These are phyloP conservation scores for Exophiala dermatitidis DNA, from an alignment of 2,329 filamentous ascomycete species.

Conservation along the genomic window DNA sequence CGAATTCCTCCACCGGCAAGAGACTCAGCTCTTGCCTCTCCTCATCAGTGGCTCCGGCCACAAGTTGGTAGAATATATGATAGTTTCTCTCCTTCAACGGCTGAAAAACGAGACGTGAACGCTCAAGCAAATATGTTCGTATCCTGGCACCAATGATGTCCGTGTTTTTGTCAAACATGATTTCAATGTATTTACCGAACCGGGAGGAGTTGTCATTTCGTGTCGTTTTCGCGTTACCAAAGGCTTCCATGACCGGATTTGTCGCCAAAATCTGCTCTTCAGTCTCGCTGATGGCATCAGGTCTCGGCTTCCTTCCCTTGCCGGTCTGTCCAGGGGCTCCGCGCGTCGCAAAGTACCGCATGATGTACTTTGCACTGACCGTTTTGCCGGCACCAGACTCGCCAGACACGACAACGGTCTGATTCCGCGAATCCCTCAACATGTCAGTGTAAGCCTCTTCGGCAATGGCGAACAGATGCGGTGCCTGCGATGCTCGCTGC, in stretches of 20 bases:
- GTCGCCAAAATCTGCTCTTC: slow-evolving; percentile 97
- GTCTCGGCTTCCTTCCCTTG: slow-evolving; percentile 64
- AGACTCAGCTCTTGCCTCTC: slow-evolving; percentile 75
- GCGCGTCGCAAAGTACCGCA: slow-evolving; percentile 98
- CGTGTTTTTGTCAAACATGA: slow-evolving; percentile 92
- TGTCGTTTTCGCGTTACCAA: slow-evolving; percentile 99
- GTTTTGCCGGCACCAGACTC: slow-evolving; percentile 99
- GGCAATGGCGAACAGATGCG: slow-evolving; percentile 96
- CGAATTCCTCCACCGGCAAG: slow-evolving; percentile 78
- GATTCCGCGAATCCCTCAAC: slow-evolving; percentile 90
- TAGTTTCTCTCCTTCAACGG: slow-evolving; percentile 97
- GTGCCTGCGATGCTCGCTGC: slow-evolving; percentile 90
- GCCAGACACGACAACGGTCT: slow-evolving; percentile 98
- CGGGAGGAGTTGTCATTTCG: slow-evolving; percentile 98
- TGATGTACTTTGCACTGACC: slow-evolving; percentile 98
- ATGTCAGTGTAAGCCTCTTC: slow-evolving; percentile 99
- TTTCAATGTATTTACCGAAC: slow-evolving; percentile 99
- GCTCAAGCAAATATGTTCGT: slow-evolving; percentile 87
- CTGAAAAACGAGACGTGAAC: slow-evolving; percentile 93
- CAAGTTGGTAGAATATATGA: slow-evolving; percentile 97
- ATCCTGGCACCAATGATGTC: slow-evolving; percentile 98
- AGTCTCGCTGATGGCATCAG: slow-evolving; percentile 83
- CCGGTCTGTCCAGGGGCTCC: slow-evolving; percentile 84
- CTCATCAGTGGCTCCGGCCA: slow-evolving; percentile 79
- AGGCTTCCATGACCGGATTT: slow-evolving; percentile 99